These are phyloP conservation scores for Teratosphaeria gauchensis DNA, from an alignment of 2,329 filamentous ascomycete genomes.

Conservation along the genomic window DNA sequence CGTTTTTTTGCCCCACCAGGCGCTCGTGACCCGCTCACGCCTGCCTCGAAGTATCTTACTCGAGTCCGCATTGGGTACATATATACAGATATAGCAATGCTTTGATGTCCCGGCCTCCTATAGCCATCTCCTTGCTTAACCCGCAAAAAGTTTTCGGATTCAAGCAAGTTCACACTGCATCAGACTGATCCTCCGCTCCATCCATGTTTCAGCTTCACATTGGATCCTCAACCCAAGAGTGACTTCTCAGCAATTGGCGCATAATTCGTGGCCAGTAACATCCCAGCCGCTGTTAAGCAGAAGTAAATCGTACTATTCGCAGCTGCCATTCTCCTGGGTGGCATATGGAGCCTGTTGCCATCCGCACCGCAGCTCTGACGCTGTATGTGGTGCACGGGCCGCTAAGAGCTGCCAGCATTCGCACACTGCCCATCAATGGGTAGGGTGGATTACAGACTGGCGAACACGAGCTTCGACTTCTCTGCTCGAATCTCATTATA, in stretches of 20 bases:
- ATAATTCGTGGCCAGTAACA: not conserved
- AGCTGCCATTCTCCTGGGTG: not conserved
- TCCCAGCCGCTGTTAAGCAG: not conserved
- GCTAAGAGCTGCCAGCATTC: not conserved
- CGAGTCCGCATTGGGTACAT: not conserved
- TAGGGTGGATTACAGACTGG: too few species aligned
- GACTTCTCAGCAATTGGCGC: not conserved
- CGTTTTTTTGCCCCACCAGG: not conserved
- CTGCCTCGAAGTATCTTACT: not conserved
- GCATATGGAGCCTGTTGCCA: not conserved
- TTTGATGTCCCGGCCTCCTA: not conserved
- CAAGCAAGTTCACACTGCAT: not conserved
- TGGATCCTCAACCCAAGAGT: too few species aligned
- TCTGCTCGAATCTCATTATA: too few species aligned
- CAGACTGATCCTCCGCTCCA: too few species aligned
- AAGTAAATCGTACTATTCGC: not conserved
- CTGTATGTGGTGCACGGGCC: not conserved
- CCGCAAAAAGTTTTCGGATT: not conserved
- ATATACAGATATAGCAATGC: not conserved
- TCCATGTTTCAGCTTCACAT: too few species aligned
- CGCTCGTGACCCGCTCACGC: not conserved
- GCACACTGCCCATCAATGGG: too few species aligned
- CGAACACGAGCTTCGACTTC: too few species aligned
- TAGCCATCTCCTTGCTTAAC: not conserved
- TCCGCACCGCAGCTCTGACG: not conserved